Evolutionary conservation across 1,284 basidiomycete genomes (phyloP), one percentile per base, ranked within the genome.

Genomic region (Trichosporon sp.): DNA sequence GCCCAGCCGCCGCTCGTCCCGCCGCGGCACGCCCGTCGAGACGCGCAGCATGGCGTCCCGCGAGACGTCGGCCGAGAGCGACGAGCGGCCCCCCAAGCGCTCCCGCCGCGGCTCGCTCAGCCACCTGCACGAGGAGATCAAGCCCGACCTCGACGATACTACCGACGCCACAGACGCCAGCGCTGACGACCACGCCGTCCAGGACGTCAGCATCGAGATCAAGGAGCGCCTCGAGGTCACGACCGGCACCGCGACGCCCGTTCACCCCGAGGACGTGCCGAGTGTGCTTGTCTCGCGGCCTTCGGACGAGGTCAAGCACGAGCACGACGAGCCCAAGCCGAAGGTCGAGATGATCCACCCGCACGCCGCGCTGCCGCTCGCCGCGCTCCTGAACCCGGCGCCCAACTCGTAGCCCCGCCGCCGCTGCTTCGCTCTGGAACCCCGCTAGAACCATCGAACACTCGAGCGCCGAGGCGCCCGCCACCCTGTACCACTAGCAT

Each of bases 301-400:
- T 11, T 56, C 63, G 12, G 21, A 25, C 2, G 66, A 21, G 25
- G 27, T 31, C 53, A 32, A 25, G 31, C 27, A 63, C 12, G 62
- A 47, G 27, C 35, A 25, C 7, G 56, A 15, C 12, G 68, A 23
- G 2, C 51, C 32, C 31, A 65, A 60, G 23, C 35, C 42, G 9
- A 65, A 66, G 27, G 67, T 38, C 25, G 60, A 63, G 21, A 25
- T n/a, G 27, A 11, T 64, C 27, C 63, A 44, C 27, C 56, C 56
- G 18, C 56, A 63, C n/a, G 21, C 34, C 11, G 62, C 62, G 12
- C 21, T 42, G 18, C 62, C 35, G 62, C 34, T 35, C 21, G 62
- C 62, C 11, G 62, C 35, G 21, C 34, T 35, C 15, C 34, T 63
- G 34, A 63, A 63, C 62, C 62, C 62, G n/a, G 34, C 35, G 13